phyloP scores from a whole-genome alignment of 345 rosid species.

The Populus tremula region DNA sequence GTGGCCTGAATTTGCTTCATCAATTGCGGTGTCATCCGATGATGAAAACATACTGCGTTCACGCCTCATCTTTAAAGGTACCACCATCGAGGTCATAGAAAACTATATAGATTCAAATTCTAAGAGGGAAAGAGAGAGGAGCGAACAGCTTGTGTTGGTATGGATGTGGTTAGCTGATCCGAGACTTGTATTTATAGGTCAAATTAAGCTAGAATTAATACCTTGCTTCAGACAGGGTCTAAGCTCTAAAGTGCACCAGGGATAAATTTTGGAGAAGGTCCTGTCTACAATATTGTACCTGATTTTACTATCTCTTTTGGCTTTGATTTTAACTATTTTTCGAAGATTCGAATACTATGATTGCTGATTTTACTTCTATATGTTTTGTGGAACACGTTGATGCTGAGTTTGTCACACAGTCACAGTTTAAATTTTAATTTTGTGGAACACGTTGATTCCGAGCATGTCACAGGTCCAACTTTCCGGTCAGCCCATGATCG shows the following conservation, averaged over 20 bases:
- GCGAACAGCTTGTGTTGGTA: too few species aligned
- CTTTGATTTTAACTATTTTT: neutral
- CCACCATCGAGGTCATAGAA: too few species aligned
- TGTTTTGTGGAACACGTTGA: too few species aligned
- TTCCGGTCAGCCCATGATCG: neutral
- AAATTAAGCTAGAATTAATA: slow-evolving; percentile 12
- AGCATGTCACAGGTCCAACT: neutral
- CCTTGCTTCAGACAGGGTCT: slow-evolving; percentile 49
- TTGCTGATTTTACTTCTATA: neutral
- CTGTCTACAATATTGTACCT: neutral
- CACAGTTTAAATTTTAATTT: too few species aligned
- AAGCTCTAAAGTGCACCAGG: slow-evolving; percentile 14
- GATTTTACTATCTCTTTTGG: neutral
- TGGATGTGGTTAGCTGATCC: too few species aligned
- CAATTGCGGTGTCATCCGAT: too few species aligned
- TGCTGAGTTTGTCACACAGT: too few species aligned
- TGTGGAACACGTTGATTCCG: neutral
- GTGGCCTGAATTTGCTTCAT: too few species aligned
- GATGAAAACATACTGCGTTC: too few species aligned
- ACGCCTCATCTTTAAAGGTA: too few species aligned
- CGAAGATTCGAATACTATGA: neutral
- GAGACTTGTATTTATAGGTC: slow-evolving; percentile 38
- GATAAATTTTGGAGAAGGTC: slow-evolving; percentile 17
- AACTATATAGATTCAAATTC: too few species aligned
- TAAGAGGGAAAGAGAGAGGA: too few species aligned